phyloP scores from a whole-genome alignment of 2,329 filamentous ascomycete species.

The Apiospora hydei region DNA sequence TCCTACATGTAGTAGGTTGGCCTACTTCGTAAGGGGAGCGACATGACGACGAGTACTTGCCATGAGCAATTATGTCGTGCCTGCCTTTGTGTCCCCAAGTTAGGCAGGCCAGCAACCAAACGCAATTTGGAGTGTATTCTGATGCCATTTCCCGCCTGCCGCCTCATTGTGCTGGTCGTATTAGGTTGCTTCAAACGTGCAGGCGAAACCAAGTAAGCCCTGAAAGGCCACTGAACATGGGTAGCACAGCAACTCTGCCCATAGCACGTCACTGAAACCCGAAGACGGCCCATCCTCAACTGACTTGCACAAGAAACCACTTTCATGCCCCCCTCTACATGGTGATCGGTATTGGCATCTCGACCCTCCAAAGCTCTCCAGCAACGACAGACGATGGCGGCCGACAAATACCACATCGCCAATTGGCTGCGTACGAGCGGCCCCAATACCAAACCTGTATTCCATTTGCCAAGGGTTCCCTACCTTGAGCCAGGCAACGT shows the following conservation, averaged over 20 bases:
- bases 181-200: not conserved
- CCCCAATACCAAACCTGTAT: not conserved
- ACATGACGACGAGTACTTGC: not conserved
- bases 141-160: not conserved
- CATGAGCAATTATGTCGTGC: not conserved
- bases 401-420: not conserved
- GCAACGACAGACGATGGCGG: not conserved
- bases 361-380: not conserved
- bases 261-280: too few species aligned
- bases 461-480: not conserved
- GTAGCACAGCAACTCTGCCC: not conserved
- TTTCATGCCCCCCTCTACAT: too few species aligned
- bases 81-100: not conserved
- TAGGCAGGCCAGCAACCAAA: too few species aligned
- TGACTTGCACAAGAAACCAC: not conserved
- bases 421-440: slow-evolving; percentile 9
- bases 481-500: not conserved
- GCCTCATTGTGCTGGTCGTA: not conserved
- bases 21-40: not conserved
- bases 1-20: not conserved
- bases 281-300: not conserved
- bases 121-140: not conserved
- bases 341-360: too few species aligned
- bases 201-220: too few species aligned
- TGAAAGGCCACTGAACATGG: not conserved